A percentile compares a stretch with the other conserved stretches of the same genome.
Evolutionary conservation across 495 filamentous ascomycete genomes (phyloP).

Genomic region (Penicillium paradoxum): DNA sequence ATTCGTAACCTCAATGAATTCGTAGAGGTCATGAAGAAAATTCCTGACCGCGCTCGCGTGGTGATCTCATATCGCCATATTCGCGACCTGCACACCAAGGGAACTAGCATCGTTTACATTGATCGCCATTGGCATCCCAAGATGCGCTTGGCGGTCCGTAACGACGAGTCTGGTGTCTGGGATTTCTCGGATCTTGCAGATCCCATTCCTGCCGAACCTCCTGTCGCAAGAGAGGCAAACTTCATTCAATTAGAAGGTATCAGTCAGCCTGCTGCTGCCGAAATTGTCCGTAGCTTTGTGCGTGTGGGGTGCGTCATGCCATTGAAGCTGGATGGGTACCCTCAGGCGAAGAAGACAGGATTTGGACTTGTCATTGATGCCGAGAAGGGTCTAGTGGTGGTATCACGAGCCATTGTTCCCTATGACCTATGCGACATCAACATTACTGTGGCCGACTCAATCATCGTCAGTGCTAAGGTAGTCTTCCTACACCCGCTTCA

Average conservation of each 20-base stretch:
- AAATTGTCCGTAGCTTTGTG: constrained; percentile 91
- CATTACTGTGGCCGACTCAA: constrained; percentile 90
- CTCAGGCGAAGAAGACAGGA: constrained; percentile 84
- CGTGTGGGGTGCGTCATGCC: constrained; percentile 88
- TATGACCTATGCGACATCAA: constrained; percentile 96
- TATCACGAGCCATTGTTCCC: constrained; percentile 88
- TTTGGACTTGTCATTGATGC: constrained; percentile 95
- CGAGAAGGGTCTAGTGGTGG: constrained; percentile 88
- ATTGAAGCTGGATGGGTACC: constrained; percentile 93
- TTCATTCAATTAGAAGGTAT: constrained; percentile 89
- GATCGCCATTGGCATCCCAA: constrained; percentile 93
- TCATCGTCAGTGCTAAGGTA: constrained; percentile 89
- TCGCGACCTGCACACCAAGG: constrained; percentile 86
- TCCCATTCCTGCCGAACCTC: constrained; percentile 66
- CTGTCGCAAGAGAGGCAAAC: constrained; percentile 69
- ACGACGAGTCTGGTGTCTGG: constrained; percentile 88
- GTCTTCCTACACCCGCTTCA: constrained; percentile 97
- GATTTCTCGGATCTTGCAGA: constrained; percentile 85
- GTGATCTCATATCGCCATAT: constrained; percentile 95
- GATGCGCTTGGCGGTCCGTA: constrained; percentile 89
- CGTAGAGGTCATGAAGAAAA: constrained; percentile 81
- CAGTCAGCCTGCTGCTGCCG: constrained; percentile 83
- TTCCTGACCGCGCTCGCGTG: constrained; percentile 83
- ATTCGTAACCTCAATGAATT: constrained; percentile 84
- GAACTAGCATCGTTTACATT: constrained; percentile 86